Percentiles rank a stretch among this genome's conserved stretches.
These are phyloP conservation scores for Ceratobasidium sp. DNA, from an alignment of 1,284 basidiomycete species.

Conservation along the genomic window DNA sequence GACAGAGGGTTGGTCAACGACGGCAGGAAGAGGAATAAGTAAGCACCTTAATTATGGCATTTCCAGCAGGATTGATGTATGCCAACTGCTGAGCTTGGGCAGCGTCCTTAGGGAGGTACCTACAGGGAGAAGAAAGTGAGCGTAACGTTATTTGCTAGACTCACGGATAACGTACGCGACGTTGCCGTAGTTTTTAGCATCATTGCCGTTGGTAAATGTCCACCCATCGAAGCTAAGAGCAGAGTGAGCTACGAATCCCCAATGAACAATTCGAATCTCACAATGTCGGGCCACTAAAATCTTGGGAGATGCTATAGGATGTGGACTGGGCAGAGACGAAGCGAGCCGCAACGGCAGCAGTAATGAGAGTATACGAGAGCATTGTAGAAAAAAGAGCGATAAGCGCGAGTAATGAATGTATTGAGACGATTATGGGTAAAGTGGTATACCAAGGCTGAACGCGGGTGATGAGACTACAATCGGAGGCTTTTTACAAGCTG, in stretches of 20 bases:
- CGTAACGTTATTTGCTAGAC: too few relatives aligned
- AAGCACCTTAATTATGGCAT: constrained; percentile 42
- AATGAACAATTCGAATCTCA: not conserved
- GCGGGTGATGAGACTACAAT: not conserved
- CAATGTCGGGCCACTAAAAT: constrained; percentile 32
- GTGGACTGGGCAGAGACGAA: constrained; percentile 3
- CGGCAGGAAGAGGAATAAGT: not conserved
- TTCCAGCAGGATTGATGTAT: constrained; percentile 40
- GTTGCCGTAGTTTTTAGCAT: constrained; percentile 45
- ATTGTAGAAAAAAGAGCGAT: not conserved
- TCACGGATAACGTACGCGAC: constrained; percentile 43
- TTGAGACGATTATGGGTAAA: constrained; percentile 9
- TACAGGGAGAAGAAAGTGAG: not conserved
- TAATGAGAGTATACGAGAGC: constrained; percentile 14
- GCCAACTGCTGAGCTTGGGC: constrained; percentile 38
- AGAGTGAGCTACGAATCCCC: not conserved
- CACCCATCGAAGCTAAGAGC: constrained; percentile 43
- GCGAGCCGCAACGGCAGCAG: not conserved
- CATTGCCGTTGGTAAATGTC: constrained; percentile 45
- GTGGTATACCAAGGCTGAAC: constrained; percentile 1
- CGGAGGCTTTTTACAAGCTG: not conserved
- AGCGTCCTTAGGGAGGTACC: constrained; percentile 39
- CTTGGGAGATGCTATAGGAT: constrained; percentile 26
- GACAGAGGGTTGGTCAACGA: not conserved
- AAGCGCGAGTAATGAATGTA: not conserved